Percentiles rank a stretch among this genome's conserved stretches.
These are phyloP conservation scores for Lanmaoa pseudosensibilis DNA, from an alignment of 768 basidiomycete species.

Conservation along the genomic window DNA sequence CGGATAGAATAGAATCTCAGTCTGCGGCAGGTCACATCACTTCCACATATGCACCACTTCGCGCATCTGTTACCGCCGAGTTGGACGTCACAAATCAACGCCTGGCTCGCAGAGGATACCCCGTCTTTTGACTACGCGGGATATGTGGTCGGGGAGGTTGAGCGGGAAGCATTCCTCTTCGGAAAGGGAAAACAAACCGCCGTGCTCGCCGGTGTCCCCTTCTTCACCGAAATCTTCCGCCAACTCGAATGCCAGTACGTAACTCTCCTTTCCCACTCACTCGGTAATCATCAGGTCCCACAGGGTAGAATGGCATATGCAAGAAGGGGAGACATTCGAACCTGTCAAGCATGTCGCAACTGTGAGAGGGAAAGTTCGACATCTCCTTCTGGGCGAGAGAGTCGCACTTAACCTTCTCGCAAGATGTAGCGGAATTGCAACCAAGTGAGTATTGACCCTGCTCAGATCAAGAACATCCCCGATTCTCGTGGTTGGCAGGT, in stretches of 20 bases:
- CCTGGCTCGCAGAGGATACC: slow-evolving; percentile 90
- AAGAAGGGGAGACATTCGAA: slow-evolving; percentile 80
- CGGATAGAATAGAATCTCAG: too few species aligned
- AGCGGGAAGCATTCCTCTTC: slow-evolving; percentile 82
- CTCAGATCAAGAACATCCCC: not conserved
- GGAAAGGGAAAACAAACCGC: slow-evolving; percentile 81
- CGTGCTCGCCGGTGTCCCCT: slow-evolving; percentile 92
- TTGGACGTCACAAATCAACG: slow-evolving; percentile 80
- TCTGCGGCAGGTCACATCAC: too few species aligned
- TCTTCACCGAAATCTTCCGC: slow-evolving; percentile 89
- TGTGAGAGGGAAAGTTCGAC: slow-evolving; percentile 84
- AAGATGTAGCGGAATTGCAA: slow-evolving; percentile 95
- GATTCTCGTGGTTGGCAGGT: slow-evolving; percentile 48
- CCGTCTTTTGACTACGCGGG: slow-evolving; percentile 97
- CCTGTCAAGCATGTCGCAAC: slow-evolving; percentile 87
- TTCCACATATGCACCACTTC: slow-evolving; percentile 31
- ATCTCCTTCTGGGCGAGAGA: slow-evolving; percentile 87
- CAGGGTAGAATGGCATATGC: slow-evolving; percentile 92
- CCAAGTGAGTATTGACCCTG: slow-evolving; percentile 57
- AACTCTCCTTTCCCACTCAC: not conserved
- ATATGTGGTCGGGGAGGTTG: slow-evolving; percentile 90
- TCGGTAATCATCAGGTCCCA: not conserved
- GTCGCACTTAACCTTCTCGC: slow-evolving; percentile 92
- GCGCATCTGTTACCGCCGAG: slow-evolving; percentile 87
- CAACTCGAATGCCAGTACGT: slow-evolving; percentile 90